Evolutionary conservation across 495 filamentous ascomycete species (phyloP).

Genomic region (Talaromyces trachyspermus): DNA sequence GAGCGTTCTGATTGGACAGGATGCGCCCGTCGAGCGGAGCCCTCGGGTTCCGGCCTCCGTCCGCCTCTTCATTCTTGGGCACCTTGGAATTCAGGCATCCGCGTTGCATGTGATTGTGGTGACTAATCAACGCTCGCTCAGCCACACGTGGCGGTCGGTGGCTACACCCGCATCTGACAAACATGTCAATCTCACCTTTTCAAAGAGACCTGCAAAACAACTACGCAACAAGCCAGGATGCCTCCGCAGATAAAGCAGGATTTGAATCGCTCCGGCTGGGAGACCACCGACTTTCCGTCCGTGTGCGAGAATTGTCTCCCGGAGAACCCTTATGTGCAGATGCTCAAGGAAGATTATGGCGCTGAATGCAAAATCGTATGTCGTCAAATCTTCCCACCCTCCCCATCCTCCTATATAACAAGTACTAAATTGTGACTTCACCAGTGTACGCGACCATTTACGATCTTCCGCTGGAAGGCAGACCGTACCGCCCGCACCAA

Average conservation of each 20-base stretch:
- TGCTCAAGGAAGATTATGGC: constrained; percentile 93
- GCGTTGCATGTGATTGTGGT: background rate
- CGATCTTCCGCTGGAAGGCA: constrained; percentile 89
- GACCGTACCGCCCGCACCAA: constrained; percentile 83
- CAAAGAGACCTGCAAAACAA: too few relatives aligned
- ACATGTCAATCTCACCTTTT: background rate
- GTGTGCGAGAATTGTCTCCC: constrained; percentile 78
- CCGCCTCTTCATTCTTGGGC: too few relatives aligned
- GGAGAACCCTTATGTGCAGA: constrained; percentile 95
- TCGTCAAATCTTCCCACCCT: constrained; percentile 7
- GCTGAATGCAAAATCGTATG: constrained; percentile 54
- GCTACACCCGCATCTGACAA: constrained; percentile 4
- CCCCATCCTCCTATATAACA: constrained; percentile 7
- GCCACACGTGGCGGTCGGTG: constrained; percentile 11
- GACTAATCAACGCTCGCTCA: constrained; percentile 8
- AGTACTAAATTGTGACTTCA: background rate
- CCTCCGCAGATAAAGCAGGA: constrained; percentile 86
- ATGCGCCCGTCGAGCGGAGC: background rate
- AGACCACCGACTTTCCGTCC: constrained; percentile 71
- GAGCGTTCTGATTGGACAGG: background rate
- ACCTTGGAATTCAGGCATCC: constrained; percentile 9
- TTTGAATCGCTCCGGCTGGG: constrained; percentile 92
- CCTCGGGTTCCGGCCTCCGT: constrained; percentile 11
- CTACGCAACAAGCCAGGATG: constrained; percentile 31
- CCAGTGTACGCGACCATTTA: constrained; percentile 87